Evolutionary conservation across 495 filamentous ascomycete species (phyloP).

Genomic region (Parathielavia appendiculata): DNA sequence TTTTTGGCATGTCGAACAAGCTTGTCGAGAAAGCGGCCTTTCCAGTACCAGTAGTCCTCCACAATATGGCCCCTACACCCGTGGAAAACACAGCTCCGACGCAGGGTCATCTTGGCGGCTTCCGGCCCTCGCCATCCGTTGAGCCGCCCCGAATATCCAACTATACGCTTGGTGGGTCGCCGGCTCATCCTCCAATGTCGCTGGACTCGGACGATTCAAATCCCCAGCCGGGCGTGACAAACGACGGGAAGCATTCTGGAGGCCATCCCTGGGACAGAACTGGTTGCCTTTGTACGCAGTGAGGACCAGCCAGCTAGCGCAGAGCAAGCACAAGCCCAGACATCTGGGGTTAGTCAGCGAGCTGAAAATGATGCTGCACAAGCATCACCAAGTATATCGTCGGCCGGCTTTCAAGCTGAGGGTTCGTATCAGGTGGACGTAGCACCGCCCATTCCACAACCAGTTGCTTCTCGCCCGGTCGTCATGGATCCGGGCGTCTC

Average conservation of each 20-base stretch:
- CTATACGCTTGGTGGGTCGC: neutral
- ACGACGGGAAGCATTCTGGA: neutral
- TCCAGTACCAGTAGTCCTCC: too few relatives aligned
- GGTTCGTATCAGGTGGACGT: neutral
- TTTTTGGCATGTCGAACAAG: too few relatives aligned
- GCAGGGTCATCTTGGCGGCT: neutral
- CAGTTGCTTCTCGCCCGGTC: neutral
- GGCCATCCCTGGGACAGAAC: neutral
- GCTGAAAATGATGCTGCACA: too few relatives aligned
- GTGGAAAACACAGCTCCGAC: neutral
- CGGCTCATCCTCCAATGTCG: too few relatives aligned
- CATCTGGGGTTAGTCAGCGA: too few relatives aligned
- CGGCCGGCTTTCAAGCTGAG: neutral
- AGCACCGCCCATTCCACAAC: neutral
- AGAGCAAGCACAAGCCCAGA: neutral
- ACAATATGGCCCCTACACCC: too few relatives aligned
- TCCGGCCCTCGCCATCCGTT: neutral
- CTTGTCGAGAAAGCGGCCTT: too few relatives aligned
- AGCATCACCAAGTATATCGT: too few relatives aligned
- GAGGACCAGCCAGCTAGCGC: too few relatives aligned
- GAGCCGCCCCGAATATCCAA: neutral
- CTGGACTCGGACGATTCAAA: neutral
- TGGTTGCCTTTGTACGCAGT: too few relatives aligned
- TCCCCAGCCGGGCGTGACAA: neutral
- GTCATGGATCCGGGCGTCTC: neutral